Percentiles rank a stretch among this genome's conserved stretches.
phyloP scores from a whole-genome alignment of 2,329 filamentous ascomycete genomes.

The Aureobasidium uvarum region DNA sequence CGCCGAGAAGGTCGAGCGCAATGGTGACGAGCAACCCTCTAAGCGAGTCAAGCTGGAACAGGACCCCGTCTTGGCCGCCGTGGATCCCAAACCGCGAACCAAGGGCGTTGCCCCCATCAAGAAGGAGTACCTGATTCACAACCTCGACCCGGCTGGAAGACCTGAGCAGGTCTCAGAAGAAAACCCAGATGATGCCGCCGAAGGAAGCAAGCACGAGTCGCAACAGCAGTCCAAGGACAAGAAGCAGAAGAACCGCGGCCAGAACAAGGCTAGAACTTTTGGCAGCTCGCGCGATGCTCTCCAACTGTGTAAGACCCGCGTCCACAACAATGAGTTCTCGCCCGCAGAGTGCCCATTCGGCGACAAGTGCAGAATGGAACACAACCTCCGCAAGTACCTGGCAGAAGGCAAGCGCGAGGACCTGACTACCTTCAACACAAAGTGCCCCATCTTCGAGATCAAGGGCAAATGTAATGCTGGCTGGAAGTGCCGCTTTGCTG shows the following conservation, averaged over 20 bases:
- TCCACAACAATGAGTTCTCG: constrained; percentile 74
- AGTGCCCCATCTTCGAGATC: constrained; percentile 77
- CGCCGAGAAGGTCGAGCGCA: constrained; percentile 43
- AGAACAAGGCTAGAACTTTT: constrained; percentile 81
- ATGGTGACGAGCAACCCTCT: constrained; percentile 39
- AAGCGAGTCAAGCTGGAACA: constrained; percentile 43
- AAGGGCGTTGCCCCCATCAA: constrained; percentile 70
- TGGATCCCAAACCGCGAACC: constrained; percentile 37
- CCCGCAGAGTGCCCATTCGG: constrained; percentile 72
- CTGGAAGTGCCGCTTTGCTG: constrained; percentile 92
- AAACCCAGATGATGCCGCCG: constrained; percentile 44
- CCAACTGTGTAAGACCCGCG: constrained; percentile 72
- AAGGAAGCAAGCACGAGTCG: constrained; percentile 49
- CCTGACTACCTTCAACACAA: constrained; percentile 69
- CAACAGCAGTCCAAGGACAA: constrained; percentile 46
- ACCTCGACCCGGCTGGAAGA: constrained; percentile 31
- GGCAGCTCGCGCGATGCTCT: constrained; percentile 75
- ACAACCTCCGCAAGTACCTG: constrained; percentile 83
- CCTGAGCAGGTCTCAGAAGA: constrained; percentile 26
- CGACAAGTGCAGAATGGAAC: constrained; percentile 75
- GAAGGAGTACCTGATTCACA: constrained; percentile 58
- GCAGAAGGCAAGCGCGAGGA: constrained; percentile 77
- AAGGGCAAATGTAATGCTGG: constrained; percentile 77
- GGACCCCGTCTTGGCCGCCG: constrained; percentile 30
- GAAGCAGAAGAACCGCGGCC: constrained; percentile 62